Percentiles rank a stretch among this genome's conserved stretches.
Conservation (phyloP, 163 green algal species). For the Scenedesmus sp. region DNA sequence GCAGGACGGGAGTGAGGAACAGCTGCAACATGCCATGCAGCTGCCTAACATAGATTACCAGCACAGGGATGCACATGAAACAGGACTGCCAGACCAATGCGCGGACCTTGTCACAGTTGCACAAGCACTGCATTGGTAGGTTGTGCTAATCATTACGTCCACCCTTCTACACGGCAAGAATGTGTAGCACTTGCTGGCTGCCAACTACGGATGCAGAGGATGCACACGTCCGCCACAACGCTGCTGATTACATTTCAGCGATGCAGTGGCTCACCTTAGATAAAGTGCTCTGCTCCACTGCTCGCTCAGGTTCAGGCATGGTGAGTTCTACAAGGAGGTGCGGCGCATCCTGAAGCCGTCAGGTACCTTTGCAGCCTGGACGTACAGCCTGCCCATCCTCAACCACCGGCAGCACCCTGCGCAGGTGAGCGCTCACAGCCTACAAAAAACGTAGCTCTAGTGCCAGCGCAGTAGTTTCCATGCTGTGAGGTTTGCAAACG, state of each 20-base stretch:
- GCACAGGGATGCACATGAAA: conserved; percentile 51
- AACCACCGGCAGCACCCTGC: background rate
- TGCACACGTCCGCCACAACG: background rate
- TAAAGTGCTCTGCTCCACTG: background rate
- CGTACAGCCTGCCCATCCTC: conserved; percentile 54
- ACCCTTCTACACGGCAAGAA: background rate
- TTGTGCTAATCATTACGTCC: background rate
- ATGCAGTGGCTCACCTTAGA: background rate
- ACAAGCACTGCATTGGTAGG: conserved; percentile 67
- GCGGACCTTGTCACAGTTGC: conserved; percentile 69
- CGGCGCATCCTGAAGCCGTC: conserved; percentile 59
- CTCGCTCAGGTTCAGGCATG: conserved; percentile 10
- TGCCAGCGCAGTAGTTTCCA: too few species aligned
- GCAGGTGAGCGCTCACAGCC: background rate
- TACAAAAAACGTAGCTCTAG: background rate
- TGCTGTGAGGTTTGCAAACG: too few species aligned
- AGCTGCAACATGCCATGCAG: conserved; percentile 56
- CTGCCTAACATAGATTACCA: conserved; percentile 58
- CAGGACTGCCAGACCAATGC: conserved; percentile 34
- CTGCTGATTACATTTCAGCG: background rate
- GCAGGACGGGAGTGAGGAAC: conserved; percentile 54
- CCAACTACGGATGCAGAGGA: background rate
- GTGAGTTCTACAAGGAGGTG: conserved; percentile 60
- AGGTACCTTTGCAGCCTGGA: conserved; percentile 65
- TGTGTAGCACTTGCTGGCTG: background rate